Base-by-base conservation (phyloP, 768 basidiomycete genomes). In the Naganishia vaughanmartiniae region DNA sequence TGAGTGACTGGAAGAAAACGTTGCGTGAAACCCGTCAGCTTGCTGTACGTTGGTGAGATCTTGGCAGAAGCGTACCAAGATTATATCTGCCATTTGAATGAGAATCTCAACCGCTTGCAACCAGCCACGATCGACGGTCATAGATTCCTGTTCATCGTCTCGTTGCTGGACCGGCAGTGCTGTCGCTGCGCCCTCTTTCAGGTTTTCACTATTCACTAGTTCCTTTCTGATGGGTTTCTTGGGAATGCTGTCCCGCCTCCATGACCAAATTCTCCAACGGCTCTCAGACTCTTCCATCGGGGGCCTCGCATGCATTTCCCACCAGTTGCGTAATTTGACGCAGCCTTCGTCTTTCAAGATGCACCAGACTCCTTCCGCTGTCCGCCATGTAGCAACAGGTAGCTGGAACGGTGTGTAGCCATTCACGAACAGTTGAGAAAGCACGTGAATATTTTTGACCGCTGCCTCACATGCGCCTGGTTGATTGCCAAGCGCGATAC, bases 341-440 rank as follows among this genome's bases (percentile, higher is more conserved):
- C 24, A 15, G 2, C 34, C 48, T 54, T 33, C 28, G 42, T 70
- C 69, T 10, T 54, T 33, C 14, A 33, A 19, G 36, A 70, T 31
- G 58, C 30, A 28, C 69, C 69, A 70, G 14, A 70, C 33, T 24
- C 69, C 69, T 39, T 70, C 69, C 1, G 60, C 31, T 33, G 65
- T 66, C 34, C 34, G 3, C 65, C 65, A 66, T 28, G 51, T 36
- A 2, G 65, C 65, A 26, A 66, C 30, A 21, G 46, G 53, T 12
- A 51, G 28, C 34, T 51, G 31, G 48, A 54, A 66, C 4, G 48
- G 65, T 14, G 19, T 19, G 24, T 53, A 66, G 9, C 42, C 65
- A 45, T 66, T 51, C 45, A 45, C 46, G 53, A 33, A 53, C 1
- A 66, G 48, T 17, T 66, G 48, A 0, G 53, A 34, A 19, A 28